Evolutionary conservation across 495 filamentous ascomycete genomes (phyloP), one percentile per base, ranked within the genome.

Genomic region (Cairneyella variabilis): DNA sequence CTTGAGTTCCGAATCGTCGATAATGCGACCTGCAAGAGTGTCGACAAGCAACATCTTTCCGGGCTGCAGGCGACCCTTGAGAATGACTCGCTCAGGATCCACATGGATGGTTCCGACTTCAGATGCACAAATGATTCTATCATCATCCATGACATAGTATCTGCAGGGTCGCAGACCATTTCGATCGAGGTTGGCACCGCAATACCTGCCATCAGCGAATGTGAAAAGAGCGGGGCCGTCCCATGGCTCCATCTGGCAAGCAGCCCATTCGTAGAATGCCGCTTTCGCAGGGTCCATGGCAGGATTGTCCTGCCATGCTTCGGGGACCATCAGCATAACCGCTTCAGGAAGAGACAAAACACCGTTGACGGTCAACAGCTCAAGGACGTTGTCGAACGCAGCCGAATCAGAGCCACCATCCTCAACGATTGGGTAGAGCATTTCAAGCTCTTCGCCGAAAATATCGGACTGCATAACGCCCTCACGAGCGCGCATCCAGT

Each of bases 221-320:
- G 92, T 97, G 76, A 99, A 99, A 21, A 99, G 80, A 54, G 93
- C 93, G 14, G 93, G 93, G 8, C 93, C 93, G 70, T 99, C 93
- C 93, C 93, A 99, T 23, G 93, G 92, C 74, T 99, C 93, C 93
- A 99, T 99, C 77, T 96, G 86, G 71, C 93, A 99, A 39, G 91
- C 92, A 56, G 93, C 93, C 93, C 93, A 99, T 69, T 99, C 93
- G 71, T 99, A 99, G 73, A 97, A 99, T 34, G 93, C 92, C 25
- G 92, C 89, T 74, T 97, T 99, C 68, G 87, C 86, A 20, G 93
- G 91, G 61, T 97, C 90, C 86, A 97, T 95, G 44, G 82, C 75
- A 17, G 82, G 69, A 68, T 97, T 97, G 57, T 91, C 95, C 75
- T 99, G 91, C 93, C 93, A 99, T 37, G 93, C 92, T 67, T 99